phyloP scores from a whole-genome alignment of 2,329 filamentous ascomycete genomes.

The Dactylonectria macrodidyma region DNA sequence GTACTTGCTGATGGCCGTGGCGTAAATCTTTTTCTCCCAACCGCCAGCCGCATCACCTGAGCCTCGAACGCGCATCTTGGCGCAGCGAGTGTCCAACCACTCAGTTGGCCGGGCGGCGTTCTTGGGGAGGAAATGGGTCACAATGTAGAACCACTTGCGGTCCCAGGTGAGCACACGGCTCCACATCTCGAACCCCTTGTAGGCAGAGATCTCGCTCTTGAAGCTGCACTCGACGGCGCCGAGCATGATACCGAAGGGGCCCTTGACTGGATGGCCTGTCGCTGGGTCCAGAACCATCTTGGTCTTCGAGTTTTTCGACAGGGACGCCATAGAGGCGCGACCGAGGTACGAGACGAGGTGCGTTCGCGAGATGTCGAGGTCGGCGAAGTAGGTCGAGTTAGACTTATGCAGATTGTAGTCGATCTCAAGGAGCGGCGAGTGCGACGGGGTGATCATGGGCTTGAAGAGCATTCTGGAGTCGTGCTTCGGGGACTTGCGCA shows the following conservation, averaged over 20 bases:
- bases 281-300: constrained; percentile 66
- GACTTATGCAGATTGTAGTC: constrained; percentile 91
- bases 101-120: constrained; percentile 69
- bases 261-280: constrained; percentile 64
- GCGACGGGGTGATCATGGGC: constrained; percentile 76
- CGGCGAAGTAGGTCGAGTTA: constrained; percentile 88
- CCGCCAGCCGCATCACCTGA: constrained; percentile 55
- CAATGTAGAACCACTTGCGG: constrained; percentile 84
- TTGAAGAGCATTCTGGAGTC: constrained; percentile 79
- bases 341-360: constrained; percentile 82
- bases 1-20: constrained; percentile 83
- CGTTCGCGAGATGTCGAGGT: constrained; percentile 87
- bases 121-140: constrained; percentile 80
- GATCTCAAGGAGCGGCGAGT: constrained; percentile 81
- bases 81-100: constrained; percentile 65
- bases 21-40: constrained; percentile 77
- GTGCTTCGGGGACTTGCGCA: constrained; percentile 64
- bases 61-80: constrained; percentile 59
- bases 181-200: constrained; percentile 81
- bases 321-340: constrained; percentile 68
- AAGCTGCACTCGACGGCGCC: constrained; percentile 83
- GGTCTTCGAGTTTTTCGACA: constrained; percentile 64
- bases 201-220: constrained; percentile 80
- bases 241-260: constrained; percentile 74
- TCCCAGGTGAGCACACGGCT: constrained; percentile 81